phyloP scores from a whole-genome alignment of 169 alveolate genomes.

The Miamiensis avidus region DNA sequence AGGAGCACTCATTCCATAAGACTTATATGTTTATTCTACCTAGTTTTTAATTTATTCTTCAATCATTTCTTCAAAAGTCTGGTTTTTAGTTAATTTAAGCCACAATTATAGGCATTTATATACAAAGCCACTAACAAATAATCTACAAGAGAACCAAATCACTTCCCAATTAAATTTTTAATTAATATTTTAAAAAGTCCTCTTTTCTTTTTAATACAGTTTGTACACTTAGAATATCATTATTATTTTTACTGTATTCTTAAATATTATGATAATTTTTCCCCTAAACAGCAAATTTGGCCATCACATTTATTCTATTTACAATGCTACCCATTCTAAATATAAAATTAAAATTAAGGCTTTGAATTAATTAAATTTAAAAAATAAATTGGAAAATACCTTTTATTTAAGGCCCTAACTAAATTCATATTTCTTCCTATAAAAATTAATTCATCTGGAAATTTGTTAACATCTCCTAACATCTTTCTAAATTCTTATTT shows the following conservation, averaged over 20 bases:
- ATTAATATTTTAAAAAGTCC: slow-evolving; percentile 6
- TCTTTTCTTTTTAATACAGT: neutral
- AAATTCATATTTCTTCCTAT: slow-evolving; percentile 51
- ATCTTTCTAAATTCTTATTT: slow-evolving; percentile 43
- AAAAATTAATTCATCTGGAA: slow-evolving; percentile 40
- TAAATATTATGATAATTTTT: neutral
- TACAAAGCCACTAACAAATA: slow-evolving; percentile 18
- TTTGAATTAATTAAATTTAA: no score
- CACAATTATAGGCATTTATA: slow-evolving; percentile 20
- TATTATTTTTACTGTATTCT: neutral
- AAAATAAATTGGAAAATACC: slow-evolving; percentile 6
- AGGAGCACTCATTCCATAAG: slow-evolving; percentile 39
- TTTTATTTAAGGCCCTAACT: slow-evolving; percentile 43
- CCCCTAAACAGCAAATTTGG: slow-evolving; percentile 43
- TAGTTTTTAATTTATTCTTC: slow-evolving; percentile 25
- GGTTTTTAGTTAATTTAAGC: slow-evolving; percentile 22
- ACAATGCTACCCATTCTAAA: slow-evolving; percentile 25
- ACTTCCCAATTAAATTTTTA: no score
- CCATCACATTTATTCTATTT: slow-evolving; percentile 47
- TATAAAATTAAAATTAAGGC: no score
- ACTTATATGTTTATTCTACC: slow-evolving; percentile 24
- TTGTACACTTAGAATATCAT: neutral
- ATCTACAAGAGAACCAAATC: slow-evolving; percentile 23
- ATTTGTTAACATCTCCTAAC: slow-evolving; percentile 39
- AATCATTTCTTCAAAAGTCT: slow-evolving; percentile 35